phyloP scores from a whole-genome alignment of 2,329 filamentous ascomycete genomes.

The Neophaeococcomyces mojaviensis region DNA sequence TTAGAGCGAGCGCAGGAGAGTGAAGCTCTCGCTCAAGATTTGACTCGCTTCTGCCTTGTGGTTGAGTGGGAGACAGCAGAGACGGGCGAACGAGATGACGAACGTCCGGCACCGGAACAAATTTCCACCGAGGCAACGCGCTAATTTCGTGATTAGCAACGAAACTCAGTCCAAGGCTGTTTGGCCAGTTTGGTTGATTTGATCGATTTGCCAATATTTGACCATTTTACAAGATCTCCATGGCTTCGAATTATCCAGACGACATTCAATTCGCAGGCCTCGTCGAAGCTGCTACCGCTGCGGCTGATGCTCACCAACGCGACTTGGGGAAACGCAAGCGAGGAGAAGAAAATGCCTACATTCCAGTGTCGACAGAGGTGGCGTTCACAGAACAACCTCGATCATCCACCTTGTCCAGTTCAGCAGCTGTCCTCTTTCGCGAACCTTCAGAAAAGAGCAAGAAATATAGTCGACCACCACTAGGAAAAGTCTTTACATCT shows the following conservation, averaged over 20 bases:
- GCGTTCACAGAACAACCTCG: constrained; percentile 8
- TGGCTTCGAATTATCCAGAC: constrained; percentile 14
- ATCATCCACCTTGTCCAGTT: constrained; percentile 40
- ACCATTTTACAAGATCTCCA: neutral
- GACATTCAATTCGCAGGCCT: constrained; percentile 40
- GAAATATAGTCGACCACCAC: constrained; percentile 51
- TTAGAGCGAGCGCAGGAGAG: no score
- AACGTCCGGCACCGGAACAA: no score
- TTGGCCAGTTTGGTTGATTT: constrained; percentile 5
- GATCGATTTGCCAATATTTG: neutral
- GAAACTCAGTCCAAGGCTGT: neutral
- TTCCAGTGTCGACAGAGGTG: constrained; percentile 30
- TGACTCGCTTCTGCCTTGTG: no score
- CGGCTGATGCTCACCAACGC: constrained; percentile 28
- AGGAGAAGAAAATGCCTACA: constrained; percentile 26
- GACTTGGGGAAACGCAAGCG: constrained; percentile 32
- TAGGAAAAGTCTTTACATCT: constrained; percentile 51
- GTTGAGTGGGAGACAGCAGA: no score
- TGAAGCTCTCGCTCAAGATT: no score
- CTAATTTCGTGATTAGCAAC: neutral
- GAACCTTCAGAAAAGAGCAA: constrained; percentile 41
- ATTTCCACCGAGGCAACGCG: no score
- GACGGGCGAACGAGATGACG: no score
- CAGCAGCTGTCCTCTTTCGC: constrained; percentile 47
- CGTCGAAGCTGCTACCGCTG: constrained; percentile 40